Base-by-base conservation (phyloP, 2,329 filamentous ascomycete species). In the Fusarium nematophilum region DNA sequence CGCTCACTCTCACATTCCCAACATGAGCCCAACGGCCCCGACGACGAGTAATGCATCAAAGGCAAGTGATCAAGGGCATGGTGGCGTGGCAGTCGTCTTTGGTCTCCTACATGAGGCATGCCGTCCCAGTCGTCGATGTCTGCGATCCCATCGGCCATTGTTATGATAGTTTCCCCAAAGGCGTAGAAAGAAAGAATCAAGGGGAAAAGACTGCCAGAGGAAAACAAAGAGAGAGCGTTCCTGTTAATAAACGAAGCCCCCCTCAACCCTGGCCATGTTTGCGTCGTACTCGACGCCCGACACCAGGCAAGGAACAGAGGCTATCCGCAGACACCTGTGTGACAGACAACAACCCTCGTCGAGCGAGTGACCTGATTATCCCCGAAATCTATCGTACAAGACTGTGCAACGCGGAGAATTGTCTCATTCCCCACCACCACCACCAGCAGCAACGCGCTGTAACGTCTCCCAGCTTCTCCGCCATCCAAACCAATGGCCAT, bases 61-160 rank as follows among this genome's bases (percentile, higher is more conserved):
- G 37, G 14, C 11, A 11, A 23, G 26, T 18, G 15, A 21, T 33
- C 30, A 6, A 33, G 21, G 11, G 3, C 5, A 3, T 7, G 15
- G 7, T 14, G 33, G n/a, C 43, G 49, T 5, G 23, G 38, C 23
- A 38, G 30, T 14, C 14, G 30, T 34, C 42, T 29, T 21, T 18
- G n/a, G 23, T 30, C 25, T 38, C 26, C 34, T 14, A 18, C 25
- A 13, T 42, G 31, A 26, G 51, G 34, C 18, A 45, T 33, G 6
- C 11, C 21, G 23, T 27, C 10, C 29, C 53, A 54, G 34, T 50
- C 33, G 15, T 60, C 50, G 11, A 61, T 44, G 14, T 58, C 53
- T 33, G 56, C 51, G 13, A 67, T 53, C 21, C 49, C 44, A 13
- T 57, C 15, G 1, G 38, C 43, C 64, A 67, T 67, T 4, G 27